Percentiles rank a stretch among this genome's conserved stretches.
Evolutionary conservation across 2,329 filamentous ascomycete species (phyloP).

Genomic region (Madurella fahalii): DNA sequence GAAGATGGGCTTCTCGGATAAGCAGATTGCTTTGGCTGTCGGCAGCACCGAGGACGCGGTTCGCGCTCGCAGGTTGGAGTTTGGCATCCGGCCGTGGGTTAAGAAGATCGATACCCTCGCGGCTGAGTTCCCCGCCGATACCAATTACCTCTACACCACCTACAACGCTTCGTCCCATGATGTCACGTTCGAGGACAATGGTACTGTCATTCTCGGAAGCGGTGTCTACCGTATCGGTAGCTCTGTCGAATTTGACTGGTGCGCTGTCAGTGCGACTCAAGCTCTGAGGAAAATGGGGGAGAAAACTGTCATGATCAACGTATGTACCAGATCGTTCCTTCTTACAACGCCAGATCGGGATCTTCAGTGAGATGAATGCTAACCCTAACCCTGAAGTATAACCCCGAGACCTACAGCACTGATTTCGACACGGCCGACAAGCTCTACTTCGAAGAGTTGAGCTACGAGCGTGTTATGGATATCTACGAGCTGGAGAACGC

Average conservation of each 20-base stretch:
- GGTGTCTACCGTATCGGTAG: constrained; percentile 97
- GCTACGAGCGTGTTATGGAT: constrained; percentile 97
- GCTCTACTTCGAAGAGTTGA: constrained; percentile 95
- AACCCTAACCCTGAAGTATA: too few relatives aligned
- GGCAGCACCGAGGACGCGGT: constrained; percentile 86
- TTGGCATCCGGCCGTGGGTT: constrained; percentile 90
- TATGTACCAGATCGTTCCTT: constrained; percentile 35
- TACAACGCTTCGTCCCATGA: constrained; percentile 96
- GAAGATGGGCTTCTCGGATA: constrained; percentile 96
- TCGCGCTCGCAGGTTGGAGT: constrained; percentile 75
- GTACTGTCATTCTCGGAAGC: constrained; percentile 82
- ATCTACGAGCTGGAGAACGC: constrained; percentile 92
- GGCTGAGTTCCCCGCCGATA: constrained; percentile 91
- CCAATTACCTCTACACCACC: constrained; percentile 95
- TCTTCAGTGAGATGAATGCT: neutral
- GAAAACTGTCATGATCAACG: constrained; percentile 97
- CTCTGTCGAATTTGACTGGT: constrained; percentile 99
- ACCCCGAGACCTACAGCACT: constrained; percentile 66
- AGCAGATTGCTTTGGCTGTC: constrained; percentile 85
- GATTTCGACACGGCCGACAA: constrained; percentile 88
- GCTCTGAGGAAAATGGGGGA: constrained; percentile 81
- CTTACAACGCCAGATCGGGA: neutral
- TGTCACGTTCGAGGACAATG: constrained; percentile 88
- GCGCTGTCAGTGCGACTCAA: constrained; percentile 83
- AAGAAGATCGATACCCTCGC: constrained; percentile 98